Base-by-base conservation (phyloP, 2,329 filamentous ascomycete genomes). In the Aulographum hederae region DNA sequence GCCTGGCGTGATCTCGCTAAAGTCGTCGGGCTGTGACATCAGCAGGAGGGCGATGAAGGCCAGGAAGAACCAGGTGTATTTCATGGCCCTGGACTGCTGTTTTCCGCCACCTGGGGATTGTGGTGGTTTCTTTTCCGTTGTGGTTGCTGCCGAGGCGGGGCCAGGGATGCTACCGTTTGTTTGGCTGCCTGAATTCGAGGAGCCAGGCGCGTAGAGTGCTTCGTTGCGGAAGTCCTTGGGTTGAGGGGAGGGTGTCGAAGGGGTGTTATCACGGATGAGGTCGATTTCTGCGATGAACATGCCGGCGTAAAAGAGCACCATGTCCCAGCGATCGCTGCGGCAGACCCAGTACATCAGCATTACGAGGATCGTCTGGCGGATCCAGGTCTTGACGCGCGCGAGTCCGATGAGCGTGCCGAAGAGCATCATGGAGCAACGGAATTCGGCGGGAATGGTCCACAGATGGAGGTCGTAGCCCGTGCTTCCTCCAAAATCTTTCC, bases 381-480 rank as follows among this genome's bases (percentile, higher is more conserved):
- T 40, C 8, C 51, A 38, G 2, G 50, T 55, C 23, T 55, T 54
- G 19, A 69, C 44, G 17, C 61, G 53, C 4, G 62, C 61, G 6
- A 63, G 57, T 14, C 57, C 67, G 3, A 69, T 36, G 15, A 69
- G 47, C 10, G 58, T 54, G 5, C 71, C 47, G 45, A 72, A 73
- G 6, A 73, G 55, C 35, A 66, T 56, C 44, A 73, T 59, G 2
- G 65, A 69, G 45, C 62, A 66, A 36, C 63, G 57, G 42, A 68
- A 70, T 45, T 73, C 69, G 29, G 70, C 59, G 3, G 69, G 68
- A 27, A 73, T 72, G 4, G 69, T 73, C 69, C 69, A 73, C 16
- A 73, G 48, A 38, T 73, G 69, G 17, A 66, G 57, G 41, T 72
- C 66, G 41, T 70, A 68, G 15, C 47, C 54, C 46, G 32, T 39